A percentile compares a stretch with the other conserved stretches of the same genome.
Conservation (phyloP, 2,329 filamentous ascomycete genomes). For the Stylonectria norvegica region DNA sequence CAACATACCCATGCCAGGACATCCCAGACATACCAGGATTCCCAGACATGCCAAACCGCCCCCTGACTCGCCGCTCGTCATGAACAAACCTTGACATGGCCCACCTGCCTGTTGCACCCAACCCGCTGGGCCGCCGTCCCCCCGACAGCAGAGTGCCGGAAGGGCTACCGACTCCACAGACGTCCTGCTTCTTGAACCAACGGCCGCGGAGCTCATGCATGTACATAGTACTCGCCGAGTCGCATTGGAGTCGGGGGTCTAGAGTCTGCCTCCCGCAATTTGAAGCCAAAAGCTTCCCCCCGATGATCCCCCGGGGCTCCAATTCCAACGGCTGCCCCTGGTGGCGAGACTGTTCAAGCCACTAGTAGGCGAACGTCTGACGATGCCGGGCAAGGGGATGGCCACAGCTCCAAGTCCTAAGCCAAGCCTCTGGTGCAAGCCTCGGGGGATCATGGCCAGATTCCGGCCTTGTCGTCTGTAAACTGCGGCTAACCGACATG, state of each 20-base stretch:
- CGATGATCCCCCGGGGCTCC: background rate
- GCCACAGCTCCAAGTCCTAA: constrained; percentile 4
- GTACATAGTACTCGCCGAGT: too few species aligned
- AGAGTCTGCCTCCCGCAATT: background rate
- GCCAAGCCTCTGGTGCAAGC: constrained; percentile 11
- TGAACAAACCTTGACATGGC: too few species aligned
- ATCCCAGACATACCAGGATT: too few species aligned
- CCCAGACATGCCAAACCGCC: too few species aligned
- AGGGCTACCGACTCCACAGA: constrained; percentile 29
- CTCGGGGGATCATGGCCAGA: constrained; percentile 15
- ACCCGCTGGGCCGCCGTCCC: constrained; percentile 27
- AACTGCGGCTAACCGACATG: constrained; percentile 18
- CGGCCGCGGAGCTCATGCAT: too few species aligned
- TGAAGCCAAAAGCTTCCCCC: background rate
- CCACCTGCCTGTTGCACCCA: too few species aligned
- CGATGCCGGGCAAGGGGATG: constrained; percentile 16
- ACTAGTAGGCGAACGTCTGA: constrained; percentile 7
- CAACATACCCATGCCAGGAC: constrained; percentile 15
- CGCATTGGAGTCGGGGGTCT: background rate
- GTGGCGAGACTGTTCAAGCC: background rate
- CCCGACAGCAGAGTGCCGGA: constrained; percentile 31
- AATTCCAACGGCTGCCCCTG: too few species aligned
- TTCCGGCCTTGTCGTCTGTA: constrained; percentile 13
- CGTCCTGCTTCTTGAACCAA: background rate
- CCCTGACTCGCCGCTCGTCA: constrained; percentile 26